Base-by-base conservation (phyloP, 257 asterid genomes). In the Rhazya stricta region DNA sequence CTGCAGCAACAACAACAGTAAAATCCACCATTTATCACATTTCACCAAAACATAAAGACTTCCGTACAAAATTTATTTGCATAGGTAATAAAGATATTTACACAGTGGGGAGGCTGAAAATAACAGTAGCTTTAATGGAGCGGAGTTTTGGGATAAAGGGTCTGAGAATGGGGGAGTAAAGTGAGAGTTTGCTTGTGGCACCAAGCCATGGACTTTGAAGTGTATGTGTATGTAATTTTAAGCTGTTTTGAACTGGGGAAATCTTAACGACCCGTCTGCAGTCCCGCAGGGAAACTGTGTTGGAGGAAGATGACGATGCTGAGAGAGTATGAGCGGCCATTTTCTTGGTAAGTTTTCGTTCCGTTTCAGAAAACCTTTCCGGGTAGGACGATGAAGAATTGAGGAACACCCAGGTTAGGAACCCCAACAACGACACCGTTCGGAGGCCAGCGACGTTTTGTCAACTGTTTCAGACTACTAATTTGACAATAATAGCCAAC, bases 281-380 rank as follows among this genome's bases (percentile, higher is more conserved):
- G 30, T 76, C 82, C 60, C 51, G 79, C 25, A 71, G 75, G 78
- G 36, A 29, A 42, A 80, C 54, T 41, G 76, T 50, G 37, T 78
- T n/a, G 41, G 82, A 63, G 58, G 69, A 32, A 23, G 77, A 29
- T 41, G 86, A 62, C 34, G 79, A 45, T 45, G 87, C 76, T 0
- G 83, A 81, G 74, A 85, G 77, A 68, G 85, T 39, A 16, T 65
- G 83, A 76, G 88, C 88, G n/a, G 90, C 92, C 94, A 89, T 87
- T 79, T 79, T 56, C 45, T 29, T 2, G 3, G 2, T 34, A 39
- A 56, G 4, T 2, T 61, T 27, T 29, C 30, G 36, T 71, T 56
- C 73, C 11, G 62, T 58, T 66, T 36, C 45, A 51, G 65, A 67
- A 57, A 45, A 46, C 19, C 25, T 60, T 36, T 57, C 37, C 36